Percentiles rank a stretch among this genome's conserved stretches.
Conservation (phyloP, 192 early-diverging fungal genomes). For the Coemansia sp. region DNA sequence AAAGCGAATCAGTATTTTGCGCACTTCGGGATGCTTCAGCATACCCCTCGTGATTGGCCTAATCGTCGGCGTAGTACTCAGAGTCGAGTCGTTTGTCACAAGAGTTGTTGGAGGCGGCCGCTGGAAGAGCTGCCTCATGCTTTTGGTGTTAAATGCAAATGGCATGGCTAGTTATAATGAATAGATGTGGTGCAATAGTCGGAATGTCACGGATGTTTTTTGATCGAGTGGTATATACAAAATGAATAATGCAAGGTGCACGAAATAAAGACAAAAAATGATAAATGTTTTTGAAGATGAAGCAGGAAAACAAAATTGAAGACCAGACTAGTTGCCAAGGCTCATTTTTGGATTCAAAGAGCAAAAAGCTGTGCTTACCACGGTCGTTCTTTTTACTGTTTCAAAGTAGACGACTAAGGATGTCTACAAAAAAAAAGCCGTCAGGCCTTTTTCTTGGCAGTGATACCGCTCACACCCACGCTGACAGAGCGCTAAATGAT, state of each 20-base stretch:
- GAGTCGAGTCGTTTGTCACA: slow-evolving; percentile 1
- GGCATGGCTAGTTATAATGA: background rate
- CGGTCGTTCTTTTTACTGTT: slow-evolving; percentile 14
- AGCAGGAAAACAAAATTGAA: background rate
- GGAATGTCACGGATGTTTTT: background rate
- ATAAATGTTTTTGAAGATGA: background rate
- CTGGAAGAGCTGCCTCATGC: slow-evolving; percentile 1
- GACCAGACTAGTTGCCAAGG: background rate
- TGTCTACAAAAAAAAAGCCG: slow-evolving; percentile 2
- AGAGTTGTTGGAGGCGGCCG: background rate
- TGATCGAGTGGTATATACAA: slow-evolving; percentile 3
- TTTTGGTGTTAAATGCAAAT: background rate
- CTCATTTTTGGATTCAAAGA: background rate
- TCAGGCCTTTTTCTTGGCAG: background rate
- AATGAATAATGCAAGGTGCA: background rate
- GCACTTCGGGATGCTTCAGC: slow-evolving; percentile 15
- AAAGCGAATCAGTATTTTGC: slow-evolving; percentile 5
- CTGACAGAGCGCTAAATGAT: background rate
- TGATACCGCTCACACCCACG: background rate
- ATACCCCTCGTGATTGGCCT: background rate
- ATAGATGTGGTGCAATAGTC: background rate
- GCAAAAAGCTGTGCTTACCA: slow-evolving; percentile 4
- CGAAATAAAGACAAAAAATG: slow-evolving; percentile 9
- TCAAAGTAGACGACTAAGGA: background rate
- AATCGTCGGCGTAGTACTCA: slow-evolving; percentile 7